Conservation (phyloP, 345 rosid species). For the Linum lewisii region DNA sequence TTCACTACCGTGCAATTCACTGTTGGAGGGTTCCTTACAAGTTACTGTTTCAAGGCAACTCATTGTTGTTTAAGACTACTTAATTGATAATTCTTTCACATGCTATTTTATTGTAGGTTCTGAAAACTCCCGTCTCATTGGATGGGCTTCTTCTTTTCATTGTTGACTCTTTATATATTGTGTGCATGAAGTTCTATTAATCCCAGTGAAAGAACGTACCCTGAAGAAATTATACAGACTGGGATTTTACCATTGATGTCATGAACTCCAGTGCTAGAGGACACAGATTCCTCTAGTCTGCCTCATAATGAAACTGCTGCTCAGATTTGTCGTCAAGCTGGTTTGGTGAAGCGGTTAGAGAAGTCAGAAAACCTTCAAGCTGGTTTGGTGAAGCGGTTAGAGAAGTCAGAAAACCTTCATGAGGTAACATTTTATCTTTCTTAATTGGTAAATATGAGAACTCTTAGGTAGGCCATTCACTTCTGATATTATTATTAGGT, state of each 20-base stretch:
- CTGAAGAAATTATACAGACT: conserved; percentile 97
- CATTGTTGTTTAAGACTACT: background rate
- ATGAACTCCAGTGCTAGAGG: conserved; percentile 99
- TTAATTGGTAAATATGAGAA: conserved; percentile 6
- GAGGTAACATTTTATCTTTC: conserved; percentile 31
- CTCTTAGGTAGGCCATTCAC: background rate
- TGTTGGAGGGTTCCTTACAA: conserved; percentile 8
- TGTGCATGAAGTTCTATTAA: conserved; percentile 83
- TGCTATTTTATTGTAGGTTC: conserved; percentile 42
- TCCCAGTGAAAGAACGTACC: conserved; percentile 97
- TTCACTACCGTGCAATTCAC: conserved; percentile 89
- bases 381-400: conserved; percentile 91
- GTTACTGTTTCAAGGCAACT: background rate
- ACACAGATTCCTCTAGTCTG: conserved; percentile 97
- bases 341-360: no score
- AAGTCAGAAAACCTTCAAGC: no score
- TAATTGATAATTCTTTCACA: background rate
- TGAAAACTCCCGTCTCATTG: conserved; percentile 85
- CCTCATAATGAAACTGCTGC: conserved; percentile 99
- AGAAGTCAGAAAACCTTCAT: conserved; percentile 65
- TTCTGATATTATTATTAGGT: background rate
- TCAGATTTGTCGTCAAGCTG: conserved; percentile 98
- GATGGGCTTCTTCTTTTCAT: conserved; percentile 30
- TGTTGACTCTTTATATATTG: background rate
- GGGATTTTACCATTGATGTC: conserved; percentile 95